Evolutionary conservation across 139 green algal species (phyloP).

Genomic region (Tetratostichococcus sp.): DNA sequence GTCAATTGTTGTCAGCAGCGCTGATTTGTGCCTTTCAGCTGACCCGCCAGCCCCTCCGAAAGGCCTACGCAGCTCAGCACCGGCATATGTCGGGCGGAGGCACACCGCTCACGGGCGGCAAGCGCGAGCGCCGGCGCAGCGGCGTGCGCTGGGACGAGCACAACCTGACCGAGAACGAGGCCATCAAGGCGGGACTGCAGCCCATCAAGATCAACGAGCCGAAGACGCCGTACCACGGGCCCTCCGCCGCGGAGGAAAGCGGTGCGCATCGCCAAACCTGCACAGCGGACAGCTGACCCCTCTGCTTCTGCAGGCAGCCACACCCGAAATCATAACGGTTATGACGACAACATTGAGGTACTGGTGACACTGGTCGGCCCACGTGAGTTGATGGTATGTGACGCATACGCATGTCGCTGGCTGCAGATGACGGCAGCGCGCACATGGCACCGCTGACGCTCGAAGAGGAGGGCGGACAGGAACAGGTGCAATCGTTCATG

Average conservation of each 20-base stretch:
- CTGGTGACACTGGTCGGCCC: no score
- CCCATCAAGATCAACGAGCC: conserved; percentile 40
- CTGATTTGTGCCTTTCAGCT: no score
- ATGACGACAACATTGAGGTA: no score
- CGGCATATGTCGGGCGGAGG: neutral
- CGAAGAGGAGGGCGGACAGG: neutral
- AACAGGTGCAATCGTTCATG: no score
- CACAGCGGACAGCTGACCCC: no score
- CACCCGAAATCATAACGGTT: no score
- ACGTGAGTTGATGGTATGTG: neutral
- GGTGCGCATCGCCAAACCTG: neutral
- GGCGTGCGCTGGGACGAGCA: conserved; percentile 21
- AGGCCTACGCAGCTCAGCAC: no score
- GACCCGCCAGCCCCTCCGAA: no score
- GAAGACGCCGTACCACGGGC: conserved; percentile 39
- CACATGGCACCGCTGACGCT: conserved; percentile 12
- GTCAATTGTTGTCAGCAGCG: no score
- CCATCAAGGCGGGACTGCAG: conserved; percentile 37
- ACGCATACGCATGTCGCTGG: no score
- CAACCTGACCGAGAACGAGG: conserved; percentile 38
- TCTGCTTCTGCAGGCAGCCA: no score
- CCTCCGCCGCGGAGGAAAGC: conserved; percentile 9
- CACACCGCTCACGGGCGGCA: neutral
- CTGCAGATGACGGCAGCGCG: conserved; percentile 1
- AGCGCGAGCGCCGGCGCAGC: neutral